Conservation (phyloP, 1,284 basidiomycete genomes). For the Apiotrichum mycotoxinovorans region DNA sequence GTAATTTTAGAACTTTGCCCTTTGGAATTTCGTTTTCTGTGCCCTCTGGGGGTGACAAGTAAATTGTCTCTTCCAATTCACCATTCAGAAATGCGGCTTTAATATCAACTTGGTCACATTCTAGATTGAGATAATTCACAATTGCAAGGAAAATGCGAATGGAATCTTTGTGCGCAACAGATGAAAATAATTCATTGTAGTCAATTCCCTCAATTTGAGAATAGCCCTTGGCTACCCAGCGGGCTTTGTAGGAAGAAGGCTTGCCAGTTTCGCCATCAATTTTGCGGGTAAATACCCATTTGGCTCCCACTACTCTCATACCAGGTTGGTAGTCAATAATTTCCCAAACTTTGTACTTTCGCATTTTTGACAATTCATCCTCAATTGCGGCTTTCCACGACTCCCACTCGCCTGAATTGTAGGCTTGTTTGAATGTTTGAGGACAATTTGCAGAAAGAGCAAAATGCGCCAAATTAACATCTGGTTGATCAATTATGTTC, state of each 20-base stretch:
- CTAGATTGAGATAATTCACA: constrained; percentile 24
- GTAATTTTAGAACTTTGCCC: constrained; percentile 13
- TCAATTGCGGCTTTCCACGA: constrained; percentile 19
- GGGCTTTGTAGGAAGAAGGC: constrained; percentile 15
- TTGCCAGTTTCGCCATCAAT: constrained; percentile 17
- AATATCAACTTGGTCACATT: constrained; percentile 33
- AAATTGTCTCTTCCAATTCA: constrained; percentile 16
- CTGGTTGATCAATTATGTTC: too few species aligned
- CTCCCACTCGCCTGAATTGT: constrained; percentile 6
- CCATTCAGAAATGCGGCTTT: constrained; percentile 17
- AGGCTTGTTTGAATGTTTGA: background rate
- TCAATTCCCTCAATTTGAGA: constrained; percentile 20
- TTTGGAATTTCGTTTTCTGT: constrained; percentile 12
- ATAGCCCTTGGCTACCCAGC: constrained; percentile 19
- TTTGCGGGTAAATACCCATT: constrained; percentile 20
- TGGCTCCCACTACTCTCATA: constrained; percentile 3
- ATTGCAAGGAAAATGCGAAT: constrained; percentile 23
- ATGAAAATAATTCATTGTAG: constrained; percentile 21
- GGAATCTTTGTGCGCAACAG: constrained; percentile 28
- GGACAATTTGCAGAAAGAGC: background rate
- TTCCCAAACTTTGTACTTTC: constrained; percentile 21
- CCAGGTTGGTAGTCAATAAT: background rate
- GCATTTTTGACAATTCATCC: constrained; percentile 23
- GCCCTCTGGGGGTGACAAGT: constrained; percentile 23
- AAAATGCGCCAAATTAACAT: too few species aligned